Percentiles rank a stretch among this genome's conserved stretches.
These are phyloP conservation scores for Microbotryum lychnidis-dioicae DNA, from an alignment of 1,284 basidiomycete genomes.

Conservation along the genomic window DNA sequence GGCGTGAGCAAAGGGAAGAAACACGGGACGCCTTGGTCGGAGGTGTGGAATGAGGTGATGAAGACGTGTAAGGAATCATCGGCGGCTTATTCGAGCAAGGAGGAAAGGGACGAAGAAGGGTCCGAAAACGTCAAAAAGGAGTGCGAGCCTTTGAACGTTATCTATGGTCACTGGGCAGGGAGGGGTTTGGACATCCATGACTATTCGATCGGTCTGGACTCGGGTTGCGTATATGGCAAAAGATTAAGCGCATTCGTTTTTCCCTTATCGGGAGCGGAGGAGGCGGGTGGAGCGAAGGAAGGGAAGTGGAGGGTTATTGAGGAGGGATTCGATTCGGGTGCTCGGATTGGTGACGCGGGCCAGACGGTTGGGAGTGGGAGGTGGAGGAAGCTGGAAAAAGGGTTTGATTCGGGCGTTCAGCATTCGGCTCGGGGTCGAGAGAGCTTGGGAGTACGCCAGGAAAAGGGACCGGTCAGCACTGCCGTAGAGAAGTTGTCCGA, in stretches of 20 bases:
- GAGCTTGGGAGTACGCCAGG: no score
- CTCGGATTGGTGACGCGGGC: no score
- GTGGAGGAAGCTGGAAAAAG: no score
- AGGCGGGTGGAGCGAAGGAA: no score
- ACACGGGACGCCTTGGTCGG: constrained; percentile 28
- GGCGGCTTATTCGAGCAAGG: background rate
- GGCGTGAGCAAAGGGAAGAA: constrained; percentile 10
- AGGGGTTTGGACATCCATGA: constrained; percentile 27
- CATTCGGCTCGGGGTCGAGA: no score
- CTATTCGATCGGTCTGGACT: constrained; percentile 33
- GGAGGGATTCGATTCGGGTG: no score
- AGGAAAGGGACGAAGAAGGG: constrained; percentile 3
- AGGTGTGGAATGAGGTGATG: constrained; percentile 31
- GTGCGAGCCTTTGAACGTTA: constrained; percentile 25
- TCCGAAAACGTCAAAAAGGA: no score
- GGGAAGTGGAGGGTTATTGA: no score
- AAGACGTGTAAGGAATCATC: constrained; percentile 6
- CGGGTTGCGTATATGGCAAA: constrained; percentile 32
- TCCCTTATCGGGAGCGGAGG: background rate
- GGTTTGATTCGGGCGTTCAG: no score
- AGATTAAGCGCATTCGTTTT: constrained; percentile 32
- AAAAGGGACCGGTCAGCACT: no score
- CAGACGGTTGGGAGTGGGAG: no score
- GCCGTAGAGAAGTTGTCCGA: no score
- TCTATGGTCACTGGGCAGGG: constrained; percentile 34